These are phyloP conservation scores for Beauveria sp. DNA, from an alignment of 2,329 filamentous ascomycete species.

Conservation along the genomic window DNA sequence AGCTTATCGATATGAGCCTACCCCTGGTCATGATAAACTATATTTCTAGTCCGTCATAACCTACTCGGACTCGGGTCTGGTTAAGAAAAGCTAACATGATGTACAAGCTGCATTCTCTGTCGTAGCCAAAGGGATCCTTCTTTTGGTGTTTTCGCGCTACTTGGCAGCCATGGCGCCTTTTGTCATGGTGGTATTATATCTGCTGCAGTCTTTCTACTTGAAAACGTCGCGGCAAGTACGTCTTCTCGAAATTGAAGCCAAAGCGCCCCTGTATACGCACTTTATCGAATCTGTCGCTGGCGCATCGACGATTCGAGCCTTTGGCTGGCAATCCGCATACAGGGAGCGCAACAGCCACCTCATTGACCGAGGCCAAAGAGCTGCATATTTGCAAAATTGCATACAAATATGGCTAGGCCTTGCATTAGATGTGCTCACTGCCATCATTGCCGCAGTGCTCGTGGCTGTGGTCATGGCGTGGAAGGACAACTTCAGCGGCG, in stretches of 20 bases:
- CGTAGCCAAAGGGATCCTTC: background rate
- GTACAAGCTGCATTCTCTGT: background rate
- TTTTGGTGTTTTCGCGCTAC: background rate
- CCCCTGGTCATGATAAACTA: too few relatives aligned
- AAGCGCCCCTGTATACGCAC: background rate
- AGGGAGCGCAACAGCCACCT: background rate
- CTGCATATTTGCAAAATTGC: background rate
- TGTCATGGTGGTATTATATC: constrained; percentile 31
- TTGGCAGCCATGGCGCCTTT: constrained; percentile 19
- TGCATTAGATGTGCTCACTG: background rate
- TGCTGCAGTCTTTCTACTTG: constrained; percentile 10
- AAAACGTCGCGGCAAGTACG: background rate
- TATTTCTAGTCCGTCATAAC: background rate
- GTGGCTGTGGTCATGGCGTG: constrained; percentile 35
- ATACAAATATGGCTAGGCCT: background rate
- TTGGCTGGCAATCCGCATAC: background rate
- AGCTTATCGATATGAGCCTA: too few relatives aligned
- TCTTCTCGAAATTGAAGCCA: background rate
- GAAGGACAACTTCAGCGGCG: constrained; percentile 18
- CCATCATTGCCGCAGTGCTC: constrained; percentile 33
- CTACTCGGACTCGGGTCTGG: background rate
- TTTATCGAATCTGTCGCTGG: background rate
- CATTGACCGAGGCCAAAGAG: background rate
- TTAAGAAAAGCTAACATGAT: background rate
- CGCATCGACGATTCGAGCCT: background rate